Evolutionary conservation across 2,329 filamentous ascomycete genomes (phyloP).

Genomic region (Aspergillus sergii): DNA sequence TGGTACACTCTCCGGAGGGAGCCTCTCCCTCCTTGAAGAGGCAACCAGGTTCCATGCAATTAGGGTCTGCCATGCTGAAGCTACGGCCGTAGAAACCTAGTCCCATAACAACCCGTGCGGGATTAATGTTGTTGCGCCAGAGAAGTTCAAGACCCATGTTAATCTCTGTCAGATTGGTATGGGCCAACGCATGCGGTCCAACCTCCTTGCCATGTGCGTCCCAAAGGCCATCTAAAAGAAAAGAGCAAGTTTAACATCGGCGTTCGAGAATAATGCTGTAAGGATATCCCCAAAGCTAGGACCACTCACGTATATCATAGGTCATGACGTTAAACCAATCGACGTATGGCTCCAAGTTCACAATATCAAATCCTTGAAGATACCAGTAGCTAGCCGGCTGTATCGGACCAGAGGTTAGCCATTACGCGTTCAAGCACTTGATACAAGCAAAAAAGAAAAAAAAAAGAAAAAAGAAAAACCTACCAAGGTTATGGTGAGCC

Average conservation of each 20-base stretch:
- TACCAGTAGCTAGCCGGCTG: slow-evolving; percentile 21
- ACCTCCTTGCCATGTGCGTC: slow-evolving; percentile 19
- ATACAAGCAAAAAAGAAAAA: neutral
- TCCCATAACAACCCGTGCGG: slow-evolving; percentile 48
- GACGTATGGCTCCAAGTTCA: slow-evolving; percentile 12
- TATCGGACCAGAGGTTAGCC: neutral
- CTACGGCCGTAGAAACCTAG: slow-evolving; percentile 49
- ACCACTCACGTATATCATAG: slow-evolving; percentile 23
- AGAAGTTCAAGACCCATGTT: slow-evolving; percentile 45
- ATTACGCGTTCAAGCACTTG: neutral
- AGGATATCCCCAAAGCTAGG: neutral
- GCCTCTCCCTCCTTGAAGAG: neutral
- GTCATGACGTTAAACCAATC: slow-evolving; percentile 27
- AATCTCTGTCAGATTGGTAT: slow-evolving; percentile 32
- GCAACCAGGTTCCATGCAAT: slow-evolving; percentile 15
- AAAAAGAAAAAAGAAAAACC: neutral
- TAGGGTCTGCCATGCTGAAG: slow-evolving; percentile 13
- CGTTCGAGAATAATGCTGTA: neutral
- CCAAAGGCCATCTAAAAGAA: slow-evolving; percentile 24
- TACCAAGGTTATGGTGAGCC: slow-evolving; percentile 17
- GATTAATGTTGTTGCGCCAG: slow-evolving; percentile 48
- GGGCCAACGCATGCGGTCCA: slow-evolving; percentile 16
- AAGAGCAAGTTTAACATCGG: neutral
- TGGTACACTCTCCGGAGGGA: slow-evolving; percentile 12
- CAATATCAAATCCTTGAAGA: slow-evolving; percentile 16